Evolutionary conservation across 2,329 filamentous ascomycete species (phyloP).

Genomic region (Zymoseptoria pseudotritici): DNA sequence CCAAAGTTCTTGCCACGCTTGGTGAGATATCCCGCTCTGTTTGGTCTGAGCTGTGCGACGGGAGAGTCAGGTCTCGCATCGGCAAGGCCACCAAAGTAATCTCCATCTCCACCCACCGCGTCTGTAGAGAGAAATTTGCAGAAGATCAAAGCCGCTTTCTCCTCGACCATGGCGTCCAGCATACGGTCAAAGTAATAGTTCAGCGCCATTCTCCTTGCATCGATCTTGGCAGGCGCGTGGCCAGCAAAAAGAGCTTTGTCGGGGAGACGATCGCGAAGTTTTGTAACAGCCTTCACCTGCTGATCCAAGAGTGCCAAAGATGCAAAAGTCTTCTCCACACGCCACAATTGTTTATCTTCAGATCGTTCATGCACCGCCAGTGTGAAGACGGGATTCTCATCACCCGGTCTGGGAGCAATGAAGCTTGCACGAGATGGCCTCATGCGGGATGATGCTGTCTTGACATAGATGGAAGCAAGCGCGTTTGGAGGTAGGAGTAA

Average conservation of each 20-base stretch:
- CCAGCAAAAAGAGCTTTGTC: slow-evolving; percentile 83
- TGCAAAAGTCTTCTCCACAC: slow-evolving; percentile 82
- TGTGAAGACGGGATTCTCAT: slow-evolving; percentile 92
- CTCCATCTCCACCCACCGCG: slow-evolving; percentile 48
- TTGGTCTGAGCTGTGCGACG: slow-evolving; percentile 58
- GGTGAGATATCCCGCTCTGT: slow-evolving; percentile 84
- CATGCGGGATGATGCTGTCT: slow-evolving; percentile 88
- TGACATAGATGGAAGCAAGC: slow-evolving; percentile 74
- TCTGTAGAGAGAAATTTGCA: slow-evolving; percentile 77
- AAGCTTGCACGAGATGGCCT: slow-evolving; percentile 83
- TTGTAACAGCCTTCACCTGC: slow-evolving; percentile 64
- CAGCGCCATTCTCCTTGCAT: slow-evolving; percentile 72
- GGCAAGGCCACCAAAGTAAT: slow-evolving; percentile 33
- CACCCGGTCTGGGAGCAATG: slow-evolving; percentile 67
- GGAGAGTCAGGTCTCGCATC: slow-evolving; percentile 30
- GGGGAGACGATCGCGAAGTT: slow-evolving; percentile 68
- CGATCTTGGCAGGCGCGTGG: slow-evolving; percentile 87
- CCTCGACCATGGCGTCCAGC: slow-evolving; percentile 74
- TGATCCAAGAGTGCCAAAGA: slow-evolving; percentile 78
- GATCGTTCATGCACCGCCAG: slow-evolving; percentile 75
- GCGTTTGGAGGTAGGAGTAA: slow-evolving; percentile 82
- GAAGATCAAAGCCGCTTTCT: slow-evolving; percentile 66
- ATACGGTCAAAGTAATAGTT: slow-evolving; percentile 81
- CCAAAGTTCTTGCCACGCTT: slow-evolving; percentile 98
- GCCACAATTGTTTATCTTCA: slow-evolving; percentile 75